Evolutionary conservation across 768 basidiomycete genomes (phyloP).

Genomic region (Phaffia australis): DNA sequence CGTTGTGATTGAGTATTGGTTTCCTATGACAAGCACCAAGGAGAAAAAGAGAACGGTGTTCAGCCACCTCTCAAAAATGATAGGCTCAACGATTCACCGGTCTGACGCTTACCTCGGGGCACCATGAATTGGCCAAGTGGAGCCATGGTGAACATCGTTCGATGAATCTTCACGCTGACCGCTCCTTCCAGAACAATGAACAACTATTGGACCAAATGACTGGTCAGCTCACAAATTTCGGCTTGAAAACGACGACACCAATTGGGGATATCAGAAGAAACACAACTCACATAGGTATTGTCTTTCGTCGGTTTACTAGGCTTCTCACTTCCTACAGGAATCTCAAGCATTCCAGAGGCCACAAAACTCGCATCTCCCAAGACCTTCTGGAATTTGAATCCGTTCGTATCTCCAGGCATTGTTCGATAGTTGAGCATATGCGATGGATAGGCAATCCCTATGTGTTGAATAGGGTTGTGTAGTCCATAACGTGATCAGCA

Average conservation of each 20-base stretch:
- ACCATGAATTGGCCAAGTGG: slow-evolving; percentile 81
- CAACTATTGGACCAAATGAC: slow-evolving; percentile 40
- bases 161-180: slow-evolving; percentile 71
- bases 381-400: slow-evolving; percentile 81
- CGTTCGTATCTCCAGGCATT: slow-evolving; percentile 46
- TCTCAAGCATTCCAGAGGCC: slow-evolving; percentile 74
- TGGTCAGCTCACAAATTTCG: not conserved
- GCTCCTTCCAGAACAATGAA: slow-evolving; percentile 81
- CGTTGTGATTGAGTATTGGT: slow-evolving; percentile 82
- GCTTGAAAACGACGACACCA: not conserved
- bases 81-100: not conserved
- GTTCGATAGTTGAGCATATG: slow-evolving; percentile 54
- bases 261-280: not conserved
- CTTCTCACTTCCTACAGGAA: slow-evolving; percentile 70
- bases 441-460: slow-evolving; percentile 70
- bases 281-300: slow-evolving; percentile 68
- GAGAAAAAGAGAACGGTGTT: not conserved
- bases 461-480: not conserved
- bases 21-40: slow-evolving; percentile 47
- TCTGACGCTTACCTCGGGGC: slow-evolving; percentile 56
- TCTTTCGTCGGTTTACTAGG: slow-evolving; percentile 81
- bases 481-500: not conserved
- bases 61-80: not conserved
- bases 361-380: slow-evolving; percentile 85
- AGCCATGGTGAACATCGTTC: slow-evolving; percentile 63